These are phyloP conservation scores for Oxyria digyna DNA, from an alignment of 148 eudicot genomes.

Conservation along the genomic window DNA sequence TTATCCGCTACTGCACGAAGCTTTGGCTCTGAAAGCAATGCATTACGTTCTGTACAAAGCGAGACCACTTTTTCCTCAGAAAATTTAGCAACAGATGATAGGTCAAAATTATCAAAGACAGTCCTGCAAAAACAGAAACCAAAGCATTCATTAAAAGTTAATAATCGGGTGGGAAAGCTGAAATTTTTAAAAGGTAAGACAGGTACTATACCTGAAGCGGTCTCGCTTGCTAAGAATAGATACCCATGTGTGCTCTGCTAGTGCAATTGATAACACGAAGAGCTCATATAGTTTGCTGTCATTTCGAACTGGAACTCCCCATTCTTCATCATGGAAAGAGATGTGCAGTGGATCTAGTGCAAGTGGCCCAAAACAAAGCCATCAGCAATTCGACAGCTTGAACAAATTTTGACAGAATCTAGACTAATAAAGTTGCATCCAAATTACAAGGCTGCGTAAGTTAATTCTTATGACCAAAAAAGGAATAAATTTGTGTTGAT, in stretches of 20 bases:
- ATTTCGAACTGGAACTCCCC: slow-evolving; percentile 62
- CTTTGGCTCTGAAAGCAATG: slow-evolving; percentile 52
- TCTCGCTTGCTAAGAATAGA: slow-evolving; percentile 41
- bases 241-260: slow-evolving; percentile 61
- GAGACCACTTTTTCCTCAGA: slow-evolving; percentile 32
- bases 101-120: slow-evolving; percentile 40
- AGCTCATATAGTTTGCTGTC: slow-evolving; percentile 50
- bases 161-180: neutral
- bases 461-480: neutral
- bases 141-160: neutral
- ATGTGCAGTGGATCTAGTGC: slow-evolving; percentile 35
- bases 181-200: neutral
- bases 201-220: slow-evolving; percentile 29
- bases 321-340: slow-evolving; percentile 64
- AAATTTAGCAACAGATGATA: slow-evolving; percentile 32
- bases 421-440: neutral
- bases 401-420: neutral
- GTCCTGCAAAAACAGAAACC: slow-evolving; percentile 23
- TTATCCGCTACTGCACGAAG: slow-evolving; percentile 54
- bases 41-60: slow-evolving; percentile 16
- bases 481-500: neutral
- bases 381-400: neutral
- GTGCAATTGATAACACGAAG: slow-evolving; percentile 39
- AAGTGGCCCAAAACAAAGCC: neutral
- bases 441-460: neutral